Conservation (phyloP, 1,284 basidiomycete genomes). For the Pyrrhoderma noxium region DNA sequence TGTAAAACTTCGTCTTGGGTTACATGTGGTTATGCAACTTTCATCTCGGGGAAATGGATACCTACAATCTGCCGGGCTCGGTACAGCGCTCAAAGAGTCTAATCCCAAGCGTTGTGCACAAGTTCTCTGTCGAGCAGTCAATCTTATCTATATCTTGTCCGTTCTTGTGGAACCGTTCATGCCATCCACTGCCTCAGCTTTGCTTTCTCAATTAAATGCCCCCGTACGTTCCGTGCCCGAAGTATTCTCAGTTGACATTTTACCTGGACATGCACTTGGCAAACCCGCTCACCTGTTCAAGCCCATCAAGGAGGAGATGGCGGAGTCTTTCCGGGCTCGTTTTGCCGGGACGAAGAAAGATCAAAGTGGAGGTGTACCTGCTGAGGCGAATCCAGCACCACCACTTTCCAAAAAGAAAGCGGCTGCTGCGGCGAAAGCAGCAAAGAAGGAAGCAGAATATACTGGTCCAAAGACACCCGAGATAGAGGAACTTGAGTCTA, state of each 20-base stretch:
- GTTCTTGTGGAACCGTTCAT: constrained; percentile 92
- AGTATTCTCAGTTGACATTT: constrained; percentile 69
- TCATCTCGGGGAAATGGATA: constrained; percentile 93
- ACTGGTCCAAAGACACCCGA: constrained; percentile 56
- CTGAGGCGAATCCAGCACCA: constrained; percentile 37
- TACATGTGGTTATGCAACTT: constrained; percentile 85
- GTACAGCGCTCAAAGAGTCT: constrained; percentile 82
- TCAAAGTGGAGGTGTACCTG: constrained; percentile 27
- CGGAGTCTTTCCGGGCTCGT: constrained; percentile 72
- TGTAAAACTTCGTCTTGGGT: constrained; percentile 83
- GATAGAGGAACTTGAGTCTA: constrained; percentile 56
- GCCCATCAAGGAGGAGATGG: constrained; percentile 89
- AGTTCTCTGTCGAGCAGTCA: constrained; percentile 85
- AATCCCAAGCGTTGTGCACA: constrained; percentile 83
- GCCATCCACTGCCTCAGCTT: constrained; percentile 81
- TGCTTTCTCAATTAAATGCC: constrained; percentile 86
- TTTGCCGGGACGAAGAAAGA: constrained; percentile 62
- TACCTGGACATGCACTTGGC: constrained; percentile 82
- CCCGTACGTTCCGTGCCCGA: constrained; percentile 74
- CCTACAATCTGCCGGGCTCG: constrained; percentile 86
- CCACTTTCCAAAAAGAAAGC: constrained; percentile 50
- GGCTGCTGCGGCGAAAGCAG: constrained; percentile 27
- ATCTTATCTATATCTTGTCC: constrained; percentile 89
- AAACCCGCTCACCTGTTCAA: constrained; percentile 90
- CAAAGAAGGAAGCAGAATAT: constrained; percentile 24